Evolutionary conservation across 192 early-diverging fungal genomes (phyloP).

Genomic region (Gryganskiella cystojenkinii): DNA sequence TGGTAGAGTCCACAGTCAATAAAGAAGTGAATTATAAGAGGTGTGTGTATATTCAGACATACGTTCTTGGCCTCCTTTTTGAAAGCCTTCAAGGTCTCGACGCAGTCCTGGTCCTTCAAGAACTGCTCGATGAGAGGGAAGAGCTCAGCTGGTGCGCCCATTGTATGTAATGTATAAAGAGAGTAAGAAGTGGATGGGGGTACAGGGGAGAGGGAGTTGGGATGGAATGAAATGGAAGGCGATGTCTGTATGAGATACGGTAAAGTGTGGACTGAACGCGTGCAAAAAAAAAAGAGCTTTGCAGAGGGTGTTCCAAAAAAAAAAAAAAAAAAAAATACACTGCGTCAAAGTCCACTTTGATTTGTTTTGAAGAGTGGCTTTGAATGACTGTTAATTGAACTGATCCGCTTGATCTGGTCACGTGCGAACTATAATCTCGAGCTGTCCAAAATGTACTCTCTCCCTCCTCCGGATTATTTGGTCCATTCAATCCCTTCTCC

Average conservation of each 20-base stretch:
- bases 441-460: not conserved
- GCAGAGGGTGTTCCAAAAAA: no score
- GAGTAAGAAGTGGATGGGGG: not conserved
- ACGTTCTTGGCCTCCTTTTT: conserved; percentile 54
- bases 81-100: conserved; percentile 46
- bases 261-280: not conserved
- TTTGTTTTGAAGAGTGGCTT: conserved; percentile 49
- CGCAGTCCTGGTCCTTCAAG: conserved; percentile 46
- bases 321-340: no score
- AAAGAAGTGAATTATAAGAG: not conserved
- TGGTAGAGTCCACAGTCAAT: not conserved
- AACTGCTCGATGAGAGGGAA: conserved; percentile 50
- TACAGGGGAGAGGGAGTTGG: not conserved
- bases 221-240: not conserved
- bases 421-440: conserved; percentile 1
- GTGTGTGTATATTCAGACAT: not conserved
- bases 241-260: not conserved
- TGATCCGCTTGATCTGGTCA: not conserved
- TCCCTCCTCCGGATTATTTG: not conserved
- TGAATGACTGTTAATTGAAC: not conserved
- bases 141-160: conserved; percentile 48
- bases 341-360: no score
- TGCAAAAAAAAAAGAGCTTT: no score
- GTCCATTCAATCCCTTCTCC: not conserved
- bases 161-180: conserved; percentile 1